phyloP scores from a whole-genome alignment of 2,329 filamentous ascomycete genomes.

The Colletotrichum sp. region DNA sequence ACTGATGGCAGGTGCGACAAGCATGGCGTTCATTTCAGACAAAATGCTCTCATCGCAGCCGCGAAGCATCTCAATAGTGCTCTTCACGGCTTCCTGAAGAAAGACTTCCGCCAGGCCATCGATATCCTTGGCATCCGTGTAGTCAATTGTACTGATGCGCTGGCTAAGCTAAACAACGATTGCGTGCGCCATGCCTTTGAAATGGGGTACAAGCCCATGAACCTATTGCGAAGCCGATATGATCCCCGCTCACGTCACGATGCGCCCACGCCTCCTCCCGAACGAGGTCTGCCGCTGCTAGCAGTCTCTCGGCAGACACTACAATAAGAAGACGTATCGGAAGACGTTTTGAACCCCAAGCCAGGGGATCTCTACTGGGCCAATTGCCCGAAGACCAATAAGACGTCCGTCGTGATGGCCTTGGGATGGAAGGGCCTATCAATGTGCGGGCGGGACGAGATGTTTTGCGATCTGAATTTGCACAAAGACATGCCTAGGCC shows the following conservation, averaged over 20 bases:
- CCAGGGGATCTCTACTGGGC: conserved; percentile 22
- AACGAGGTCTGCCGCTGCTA: neutral
- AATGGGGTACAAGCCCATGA: conserved; percentile 19
- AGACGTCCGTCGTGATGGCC: conserved; percentile 20
- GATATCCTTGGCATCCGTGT: conserved; percentile 20
- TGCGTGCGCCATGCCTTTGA: conserved; percentile 15
- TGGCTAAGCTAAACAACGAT: conserved; percentile 18
- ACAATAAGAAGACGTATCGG: neutral
- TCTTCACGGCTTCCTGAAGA: conserved; percentile 7
- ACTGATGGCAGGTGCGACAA: conserved; percentile 14
- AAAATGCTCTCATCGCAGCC: conserved; percentile 15
- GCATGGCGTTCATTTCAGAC: conserved; percentile 24
- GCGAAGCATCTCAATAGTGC: conserved; percentile 22
- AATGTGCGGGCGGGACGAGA: conserved; percentile 5
- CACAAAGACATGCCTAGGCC: neutral
- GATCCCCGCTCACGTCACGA: neutral
- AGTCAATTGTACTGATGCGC: conserved; percentile 13
- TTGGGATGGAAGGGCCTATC: conserved; percentile 20
- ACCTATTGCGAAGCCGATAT: conserved; percentile 10
- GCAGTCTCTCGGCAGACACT: neutral
- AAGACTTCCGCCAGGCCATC: conserved; percentile 10
- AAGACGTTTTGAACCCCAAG: conserved; percentile 12
- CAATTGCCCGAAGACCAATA: conserved; percentile 7
- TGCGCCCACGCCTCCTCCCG: neutral
- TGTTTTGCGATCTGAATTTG: neutral